Evolutionary conservation across 345 rosid species (phyloP).

Genomic region (Melastoma malabathricum): DNA sequence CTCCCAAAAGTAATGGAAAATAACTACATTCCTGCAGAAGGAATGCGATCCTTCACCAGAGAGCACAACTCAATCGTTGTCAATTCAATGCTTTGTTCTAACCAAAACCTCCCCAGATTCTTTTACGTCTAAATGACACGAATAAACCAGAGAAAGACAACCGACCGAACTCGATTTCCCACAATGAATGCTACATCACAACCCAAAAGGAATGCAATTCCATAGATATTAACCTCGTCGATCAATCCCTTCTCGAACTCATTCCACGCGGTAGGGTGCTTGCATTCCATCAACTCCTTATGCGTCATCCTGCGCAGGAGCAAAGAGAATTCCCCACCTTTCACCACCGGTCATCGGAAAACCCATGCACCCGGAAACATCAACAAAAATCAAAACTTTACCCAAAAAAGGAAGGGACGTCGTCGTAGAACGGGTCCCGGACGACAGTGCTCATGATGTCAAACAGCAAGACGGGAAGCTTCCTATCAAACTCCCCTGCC

Average conservation of each 20-base stretch:
- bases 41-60: too few relatives aligned
- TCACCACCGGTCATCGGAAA: not conserved
- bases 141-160: too few relatives aligned
- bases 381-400: constrained; percentile 5
- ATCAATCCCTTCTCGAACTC: constrained; percentile 82
- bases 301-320: constrained; percentile 58
- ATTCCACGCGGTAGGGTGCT: constrained; percentile 82
- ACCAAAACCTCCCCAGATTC: too few relatives aligned
- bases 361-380: constrained; percentile 1
- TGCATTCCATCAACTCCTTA: constrained; percentile 57
- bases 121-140: too few relatives aligned
- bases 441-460: constrained; percentile 96
- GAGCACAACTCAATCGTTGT: too few relatives aligned
- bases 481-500: constrained; percentile 10
- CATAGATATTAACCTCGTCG: constrained; percentile 38
- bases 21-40: too few relatives aligned
- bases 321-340: not conserved
- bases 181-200: not conserved
- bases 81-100: too few relatives aligned
- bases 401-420: constrained; percentile 79
- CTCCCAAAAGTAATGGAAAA: too few relatives aligned
- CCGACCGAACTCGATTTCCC: too few relatives aligned
- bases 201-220: not conserved
- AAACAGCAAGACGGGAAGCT: constrained; percentile 82
- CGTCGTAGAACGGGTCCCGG: constrained; percentile 86